phyloP scores from a whole-genome alignment of 495 filamentous ascomycete species.

The Cenococcum geophilum region DNA sequence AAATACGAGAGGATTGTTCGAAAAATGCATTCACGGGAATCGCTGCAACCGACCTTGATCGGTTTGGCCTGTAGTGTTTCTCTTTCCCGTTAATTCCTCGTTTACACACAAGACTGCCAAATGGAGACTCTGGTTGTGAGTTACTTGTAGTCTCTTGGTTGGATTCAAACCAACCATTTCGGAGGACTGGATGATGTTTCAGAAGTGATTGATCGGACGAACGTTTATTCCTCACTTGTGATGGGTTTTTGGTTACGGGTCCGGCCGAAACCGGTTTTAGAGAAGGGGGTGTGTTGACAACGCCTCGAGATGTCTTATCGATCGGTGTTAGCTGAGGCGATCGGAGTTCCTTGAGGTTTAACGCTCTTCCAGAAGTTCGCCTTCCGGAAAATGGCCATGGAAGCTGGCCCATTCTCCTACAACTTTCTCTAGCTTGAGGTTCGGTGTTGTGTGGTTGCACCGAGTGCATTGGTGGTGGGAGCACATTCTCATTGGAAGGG shows the following conservation, averaged over 20 bases:
- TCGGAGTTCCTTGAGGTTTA: conserved; percentile 16
- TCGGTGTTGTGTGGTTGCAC: background rate
- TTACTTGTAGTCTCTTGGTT: too few species aligned
- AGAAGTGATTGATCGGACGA: conserved; percentile 22
- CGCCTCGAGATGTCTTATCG: conserved; percentile 15
- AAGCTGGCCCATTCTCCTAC: conserved; percentile 8
- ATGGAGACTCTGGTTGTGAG: background rate
- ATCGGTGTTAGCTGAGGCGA: conserved; percentile 17
- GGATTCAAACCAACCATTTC: conserved; percentile 5
- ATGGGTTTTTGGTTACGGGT: background rate
- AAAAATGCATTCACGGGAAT: conserved; percentile 10
- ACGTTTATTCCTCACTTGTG: conserved; percentile 3
- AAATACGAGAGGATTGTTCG: background rate
- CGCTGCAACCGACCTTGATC: conserved; percentile 20
- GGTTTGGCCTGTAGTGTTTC: conserved; percentile 12
- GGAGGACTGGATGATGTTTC: conserved; percentile 22
- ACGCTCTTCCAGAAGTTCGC: conserved; percentile 13
- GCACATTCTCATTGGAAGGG: conserved; percentile 18
- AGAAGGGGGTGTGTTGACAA: conserved; percentile 7
- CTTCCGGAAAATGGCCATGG: conserved; percentile 27
- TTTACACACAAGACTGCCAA: too few species aligned
- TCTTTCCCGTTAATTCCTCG: background rate
- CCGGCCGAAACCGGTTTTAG: conserved; percentile 12
- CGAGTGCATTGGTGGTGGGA: conserved; percentile 12
- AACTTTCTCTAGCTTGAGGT: conserved; percentile 11